Percentiles rank a stretch among this genome's conserved stretches.
phyloP scores from a whole-genome alignment of 164 flowering plant genomes.

The Vitis cinerea region DNA sequence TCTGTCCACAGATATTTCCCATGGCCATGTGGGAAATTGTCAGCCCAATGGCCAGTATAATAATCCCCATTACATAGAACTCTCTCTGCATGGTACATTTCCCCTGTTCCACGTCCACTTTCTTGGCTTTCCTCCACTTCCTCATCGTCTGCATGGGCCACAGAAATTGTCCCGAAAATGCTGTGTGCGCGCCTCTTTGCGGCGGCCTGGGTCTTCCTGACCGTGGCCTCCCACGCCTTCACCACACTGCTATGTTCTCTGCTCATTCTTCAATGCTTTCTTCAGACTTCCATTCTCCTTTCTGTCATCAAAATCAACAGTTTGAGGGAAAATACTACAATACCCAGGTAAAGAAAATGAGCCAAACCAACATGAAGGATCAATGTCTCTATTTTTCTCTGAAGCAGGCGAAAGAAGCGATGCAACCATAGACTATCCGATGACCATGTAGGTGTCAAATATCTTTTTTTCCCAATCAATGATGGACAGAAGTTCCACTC shows the following conservation, averaged over 20 bases:
- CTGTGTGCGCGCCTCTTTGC: conserved; percentile 62
- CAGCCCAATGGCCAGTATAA: conserved; percentile 76
- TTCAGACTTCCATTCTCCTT: background rate
- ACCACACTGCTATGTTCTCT: conserved; percentile 38
- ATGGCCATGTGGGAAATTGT: conserved; percentile 72
- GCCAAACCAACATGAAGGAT: background rate
- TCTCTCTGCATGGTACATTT: conserved; percentile 50
- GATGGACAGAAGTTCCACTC: background rate
- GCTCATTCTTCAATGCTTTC: conserved; percentile 32
- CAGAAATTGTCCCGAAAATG: conserved; percentile 51
- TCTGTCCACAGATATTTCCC: conserved; percentile 92
- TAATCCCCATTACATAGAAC: conserved; percentile 78
- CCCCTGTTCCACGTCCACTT: conserved; percentile 20
- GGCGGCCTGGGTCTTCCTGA: conserved; percentile 67
- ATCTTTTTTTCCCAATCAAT: too few species aligned
- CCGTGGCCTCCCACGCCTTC: conserved; percentile 80
- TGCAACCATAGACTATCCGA: conserved; percentile 8
- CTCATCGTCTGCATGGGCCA: conserved; percentile 46
- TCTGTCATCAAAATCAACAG: background rate
- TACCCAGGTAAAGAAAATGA: conserved; percentile 5
- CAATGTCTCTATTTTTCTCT: background rate
- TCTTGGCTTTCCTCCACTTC: conserved; percentile 16
- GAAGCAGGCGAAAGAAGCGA: conserved; percentile 15
- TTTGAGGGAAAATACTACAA: conserved; percentile 4
- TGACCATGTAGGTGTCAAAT: too few species aligned